Base-by-base conservation (phyloP, 768 basidiomycete species). In the Psilocybe subaeruginosa region DNA sequence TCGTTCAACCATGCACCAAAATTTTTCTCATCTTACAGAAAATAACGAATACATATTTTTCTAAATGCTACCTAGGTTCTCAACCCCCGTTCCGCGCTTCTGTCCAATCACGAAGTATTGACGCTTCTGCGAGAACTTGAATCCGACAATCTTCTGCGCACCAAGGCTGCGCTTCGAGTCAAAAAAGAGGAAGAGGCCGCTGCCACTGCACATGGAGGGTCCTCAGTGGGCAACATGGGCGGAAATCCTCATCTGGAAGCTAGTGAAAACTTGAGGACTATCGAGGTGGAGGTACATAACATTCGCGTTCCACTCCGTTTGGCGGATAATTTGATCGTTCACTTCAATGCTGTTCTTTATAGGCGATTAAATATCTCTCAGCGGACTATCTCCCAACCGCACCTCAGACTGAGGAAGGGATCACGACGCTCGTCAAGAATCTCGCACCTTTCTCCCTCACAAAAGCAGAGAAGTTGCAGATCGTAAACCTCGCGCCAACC, bases 91-190 rank as follows among this genome's bases (percentile, higher is more conserved):
- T 79, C 91, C 14, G 87, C 92, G n/a, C 85, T 97, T 56, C 83
- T 98, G 14, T 91, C 93, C 33, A 97, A 97, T 74, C 86, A 81
- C 68, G 96, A 98, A 73, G 95, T 97, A 61, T 78, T 96, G 49
- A 69, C 82, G 16, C 83, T 95, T 56, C 83, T 97, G 54, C 84
- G 86, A 30, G 85, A 90, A 58, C 88, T 93, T 43, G 91, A 95
- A 71, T 77, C 75, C 12, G 90, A 93, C 65, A 87, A 93, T 71
- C 72, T 91, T 45, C 79, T 85, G 0, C 85, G 87, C 39, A 81
- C 88, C 48, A 90, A 88, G 70, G 83, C 88, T 3, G 89, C 90
- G 0, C 69, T 89, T 0, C 85, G 90, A 60, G 81, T 89, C 58
- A 91, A 92, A 74, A 92, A 92, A 68, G 89, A 90, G 68, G 91